Evolutionary conservation across 768 basidiomycete genomes (phyloP).

Genomic region (Russula foetens): DNA sequence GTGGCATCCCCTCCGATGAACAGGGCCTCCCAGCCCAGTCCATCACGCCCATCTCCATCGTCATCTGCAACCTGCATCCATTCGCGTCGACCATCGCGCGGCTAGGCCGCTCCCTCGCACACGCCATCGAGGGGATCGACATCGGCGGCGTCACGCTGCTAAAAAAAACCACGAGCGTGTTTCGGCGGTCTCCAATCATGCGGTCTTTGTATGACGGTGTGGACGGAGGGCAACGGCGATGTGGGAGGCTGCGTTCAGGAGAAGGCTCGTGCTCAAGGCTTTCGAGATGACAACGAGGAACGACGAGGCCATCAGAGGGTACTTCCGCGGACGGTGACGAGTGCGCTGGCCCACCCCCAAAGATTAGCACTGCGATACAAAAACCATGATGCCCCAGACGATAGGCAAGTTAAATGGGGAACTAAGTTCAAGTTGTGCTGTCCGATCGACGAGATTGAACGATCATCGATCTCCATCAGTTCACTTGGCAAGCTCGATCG

Average conservation of each 20-base stretch:
- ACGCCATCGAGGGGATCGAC: conserved; percentile 96
- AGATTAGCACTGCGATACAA: conserved; percentile 81
- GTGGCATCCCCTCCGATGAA: conserved; percentile 87
- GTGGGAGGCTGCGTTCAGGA: conserved; percentile 64
- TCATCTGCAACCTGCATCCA: conserved; percentile 98
- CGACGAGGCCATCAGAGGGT: conserved; percentile 91
- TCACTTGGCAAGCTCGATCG: too few relatives aligned
- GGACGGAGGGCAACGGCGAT: conserved; percentile 64
- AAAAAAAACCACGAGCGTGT: conserved; percentile 97
- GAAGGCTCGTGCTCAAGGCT: conserved; percentile 87
- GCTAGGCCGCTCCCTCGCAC: conserved; percentile 81
- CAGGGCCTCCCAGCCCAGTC: conserved; percentile 72
- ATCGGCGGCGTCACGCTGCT: conserved; percentile 98
- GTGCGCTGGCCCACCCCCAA: conserved; percentile 68
- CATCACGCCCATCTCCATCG: conserved; percentile 91
- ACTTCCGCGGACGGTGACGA: conserved; percentile 77
- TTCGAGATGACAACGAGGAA: conserved; percentile 95
- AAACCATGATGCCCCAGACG: too few relatives aligned
- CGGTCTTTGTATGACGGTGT: conserved; percentile 70
- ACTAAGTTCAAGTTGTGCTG: too few relatives aligned
- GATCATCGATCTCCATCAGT: too few relatives aligned
- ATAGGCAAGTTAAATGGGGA: too few relatives aligned
- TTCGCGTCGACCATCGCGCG: conserved; percentile 87
- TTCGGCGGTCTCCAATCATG: conserved; percentile 81
- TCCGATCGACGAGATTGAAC: too few relatives aligned